Evolutionary conservation across 106 monocot species (phyloP).

Genomic region (Chionographis japonica): DNA sequence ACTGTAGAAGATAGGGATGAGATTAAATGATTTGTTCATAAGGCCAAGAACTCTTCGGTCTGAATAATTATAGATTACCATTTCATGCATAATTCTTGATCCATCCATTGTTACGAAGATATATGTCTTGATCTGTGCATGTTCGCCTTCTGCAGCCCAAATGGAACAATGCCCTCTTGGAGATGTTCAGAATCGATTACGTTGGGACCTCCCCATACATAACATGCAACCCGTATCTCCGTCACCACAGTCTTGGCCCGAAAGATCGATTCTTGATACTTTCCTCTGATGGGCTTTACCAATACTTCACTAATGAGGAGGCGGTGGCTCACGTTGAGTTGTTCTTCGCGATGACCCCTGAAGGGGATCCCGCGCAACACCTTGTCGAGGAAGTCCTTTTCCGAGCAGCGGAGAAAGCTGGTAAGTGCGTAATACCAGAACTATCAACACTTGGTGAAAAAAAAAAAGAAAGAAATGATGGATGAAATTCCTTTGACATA

Average conservation of each 20-base stretch:
- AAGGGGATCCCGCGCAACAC: slow-evolving; percentile 72
- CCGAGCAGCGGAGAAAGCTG: slow-evolving; percentile 53
- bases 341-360: slow-evolving; percentile 41
- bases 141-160: slow-evolving; percentile 45
- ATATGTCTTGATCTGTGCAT: too few species aligned
- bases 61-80: background rate
- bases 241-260: slow-evolving; percentile 42
- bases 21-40: too few species aligned
- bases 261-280: slow-evolving; percentile 61
- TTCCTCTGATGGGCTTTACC: slow-evolving; percentile 81
- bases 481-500: background rate
- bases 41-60: too few species aligned
- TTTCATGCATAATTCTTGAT: too few species aligned
- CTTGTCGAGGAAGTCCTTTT: slow-evolving; percentile 62
- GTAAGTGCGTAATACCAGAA: slow-evolving; percentile 15
- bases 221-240: slow-evolving; percentile 51
- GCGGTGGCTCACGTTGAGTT: slow-evolving; percentile 54
- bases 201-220: slow-evolving; percentile 65
- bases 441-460: background rate
- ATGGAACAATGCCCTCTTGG: slow-evolving; percentile 71
- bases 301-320: slow-evolving; percentile 80
- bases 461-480: background rate
- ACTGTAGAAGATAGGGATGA: too few species aligned
- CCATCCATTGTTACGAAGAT: too few species aligned
- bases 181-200: slow-evolving; percentile 67